Evolutionary conservation across 345 rosid species (phyloP).

Genomic region (Salix viminalis): DNA sequence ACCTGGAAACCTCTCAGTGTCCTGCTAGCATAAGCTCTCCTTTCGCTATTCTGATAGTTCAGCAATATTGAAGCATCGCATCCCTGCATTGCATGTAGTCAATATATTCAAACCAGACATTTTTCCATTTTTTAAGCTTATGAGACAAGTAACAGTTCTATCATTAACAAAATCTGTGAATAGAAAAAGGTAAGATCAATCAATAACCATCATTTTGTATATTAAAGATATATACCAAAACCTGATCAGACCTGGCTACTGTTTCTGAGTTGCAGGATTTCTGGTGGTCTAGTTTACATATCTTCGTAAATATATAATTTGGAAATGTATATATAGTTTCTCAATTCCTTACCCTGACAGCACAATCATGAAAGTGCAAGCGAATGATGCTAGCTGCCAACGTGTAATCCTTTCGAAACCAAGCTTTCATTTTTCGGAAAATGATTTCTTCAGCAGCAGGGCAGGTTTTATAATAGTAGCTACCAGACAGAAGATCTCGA

Average conservation of each 20-base stretch:
- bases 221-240: background rate
- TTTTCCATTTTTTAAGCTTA: too few relatives aligned
- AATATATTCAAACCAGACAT: background rate
- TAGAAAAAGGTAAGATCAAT: background rate
- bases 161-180: background rate
- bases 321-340: background rate
- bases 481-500: background rate
- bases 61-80: constrained; percentile 20
- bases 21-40: constrained; percentile 15
- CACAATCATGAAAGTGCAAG: constrained; percentile 26
- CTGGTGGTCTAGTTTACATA: background rate
- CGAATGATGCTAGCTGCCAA: constrained; percentile 24
- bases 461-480: constrained; percentile 7
- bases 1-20: constrained; percentile 21
- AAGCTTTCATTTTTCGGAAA: constrained; percentile 4
- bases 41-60: constrained; percentile 21
- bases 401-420: constrained; percentile 14
- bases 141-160: background rate
- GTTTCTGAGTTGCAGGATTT: background rate
- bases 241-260: background rate
- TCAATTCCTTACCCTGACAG: constrained; percentile 11
- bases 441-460: constrained; percentile 18
- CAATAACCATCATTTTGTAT: background rate
- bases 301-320: too few relatives aligned
- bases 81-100: constrained; percentile 9